A percentile compares a stretch with the other conserved stretches of the same genome.
Evolutionary conservation across 192 early-diverging fungal species (phyloP).

Genomic region (Pilaira anomala): DNA sequence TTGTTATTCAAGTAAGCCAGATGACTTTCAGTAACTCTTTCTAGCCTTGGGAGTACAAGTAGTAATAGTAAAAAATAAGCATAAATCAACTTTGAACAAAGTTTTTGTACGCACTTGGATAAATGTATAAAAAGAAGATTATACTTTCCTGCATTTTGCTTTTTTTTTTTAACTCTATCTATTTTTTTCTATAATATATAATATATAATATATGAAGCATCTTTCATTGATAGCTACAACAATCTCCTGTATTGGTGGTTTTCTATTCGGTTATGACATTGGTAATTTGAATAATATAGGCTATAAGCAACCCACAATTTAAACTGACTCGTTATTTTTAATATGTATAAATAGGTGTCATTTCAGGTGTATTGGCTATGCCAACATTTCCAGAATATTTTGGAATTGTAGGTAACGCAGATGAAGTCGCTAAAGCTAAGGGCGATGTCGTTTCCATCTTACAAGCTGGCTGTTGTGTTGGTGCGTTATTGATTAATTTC

Average conservation of each 20-base stretch:
- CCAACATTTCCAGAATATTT: slow-evolving; percentile 31
- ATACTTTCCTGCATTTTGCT: background rate
- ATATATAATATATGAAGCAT: slow-evolving; percentile 18
- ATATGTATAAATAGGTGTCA: slow-evolving; percentile 31
- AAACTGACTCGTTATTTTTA: background rate
- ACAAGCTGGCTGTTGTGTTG: slow-evolving; percentile 40
- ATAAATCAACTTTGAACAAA: too few species aligned
- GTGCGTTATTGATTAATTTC: slow-evolving; percentile 37
- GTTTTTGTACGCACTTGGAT: too few species aligned
- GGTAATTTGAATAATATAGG: background rate
- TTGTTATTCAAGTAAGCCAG: too few species aligned
- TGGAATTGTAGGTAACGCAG: slow-evolving; percentile 19
- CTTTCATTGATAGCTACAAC: slow-evolving; percentile 36
- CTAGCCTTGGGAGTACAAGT: too few species aligned
- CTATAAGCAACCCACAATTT: background rate
- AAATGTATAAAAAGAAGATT: too few species aligned
- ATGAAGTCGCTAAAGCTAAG: background rate
- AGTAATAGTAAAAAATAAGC: too few species aligned
- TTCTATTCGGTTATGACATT: slow-evolving; percentile 46
- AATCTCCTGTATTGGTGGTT: slow-evolving; percentile 56
- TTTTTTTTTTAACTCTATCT: too few species aligned
- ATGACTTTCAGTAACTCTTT: too few species aligned
- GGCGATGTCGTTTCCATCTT: slow-evolving; percentile 35
- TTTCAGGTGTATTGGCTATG: slow-evolving; percentile 66
- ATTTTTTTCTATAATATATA: too few species aligned